These are phyloP conservation scores for Kwoniella mangroviensis DNA, from an alignment of 768 basidiomycete species.

Conservation along the genomic window DNA sequence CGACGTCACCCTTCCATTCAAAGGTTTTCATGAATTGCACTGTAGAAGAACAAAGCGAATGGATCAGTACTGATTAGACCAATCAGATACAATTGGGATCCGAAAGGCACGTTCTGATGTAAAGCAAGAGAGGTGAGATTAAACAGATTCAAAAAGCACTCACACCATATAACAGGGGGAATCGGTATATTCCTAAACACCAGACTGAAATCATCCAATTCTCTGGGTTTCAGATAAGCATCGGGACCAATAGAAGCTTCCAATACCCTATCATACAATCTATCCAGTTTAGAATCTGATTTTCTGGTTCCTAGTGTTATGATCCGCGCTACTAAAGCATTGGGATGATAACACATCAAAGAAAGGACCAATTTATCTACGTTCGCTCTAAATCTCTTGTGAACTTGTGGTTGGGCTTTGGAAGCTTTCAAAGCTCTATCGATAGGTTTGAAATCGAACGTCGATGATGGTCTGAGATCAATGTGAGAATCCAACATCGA, in stretches of 20 bases:
- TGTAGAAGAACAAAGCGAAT: slow-evolving; percentile 1
- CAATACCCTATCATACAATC: slow-evolving; percentile 20
- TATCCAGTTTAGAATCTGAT: background rate
- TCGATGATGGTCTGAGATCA: slow-evolving; percentile 14
- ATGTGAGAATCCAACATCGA: slow-evolving; percentile 17
- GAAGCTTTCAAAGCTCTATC: slow-evolving; percentile 1
- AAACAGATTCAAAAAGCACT: background rate
- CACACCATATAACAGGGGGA: slow-evolving; percentile 23
- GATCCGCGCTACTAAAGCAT: slow-evolving; percentile 20
- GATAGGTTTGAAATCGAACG: slow-evolving; percentile 16
- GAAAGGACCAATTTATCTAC: slow-evolving; percentile 19
- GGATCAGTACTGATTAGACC: too few relatives aligned
- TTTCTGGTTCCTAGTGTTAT: background rate
- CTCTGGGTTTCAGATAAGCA: slow-evolving; percentile 14
- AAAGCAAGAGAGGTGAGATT: background rate
- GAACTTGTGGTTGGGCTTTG: background rate
- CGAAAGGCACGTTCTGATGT: too few relatives aligned
- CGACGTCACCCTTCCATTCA: slow-evolving; percentile 17
- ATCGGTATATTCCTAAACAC: slow-evolving; percentile 20
- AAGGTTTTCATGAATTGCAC: slow-evolving; percentile 26
- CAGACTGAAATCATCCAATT: slow-evolving; percentile 13
- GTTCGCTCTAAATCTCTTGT: slow-evolving; percentile 12
- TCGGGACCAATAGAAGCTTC: slow-evolving; percentile 25
- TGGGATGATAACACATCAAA: slow-evolving; percentile 24
- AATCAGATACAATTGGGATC: too few relatives aligned